Evolutionary conservation across 73 alveolate species (phyloP).

Genomic region (Tetrahymena malaccensis): DNA sequence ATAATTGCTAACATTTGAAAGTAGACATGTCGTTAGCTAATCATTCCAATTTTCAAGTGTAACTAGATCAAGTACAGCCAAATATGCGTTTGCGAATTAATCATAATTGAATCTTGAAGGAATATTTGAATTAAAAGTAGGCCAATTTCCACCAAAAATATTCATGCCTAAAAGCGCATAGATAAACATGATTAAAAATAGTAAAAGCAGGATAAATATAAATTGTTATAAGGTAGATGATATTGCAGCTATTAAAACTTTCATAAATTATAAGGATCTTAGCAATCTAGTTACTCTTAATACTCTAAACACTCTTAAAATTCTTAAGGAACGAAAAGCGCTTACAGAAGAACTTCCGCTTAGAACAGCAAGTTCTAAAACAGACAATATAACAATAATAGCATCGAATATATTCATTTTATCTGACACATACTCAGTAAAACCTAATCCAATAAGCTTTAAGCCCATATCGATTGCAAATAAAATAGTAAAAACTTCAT

Average conservation of each 20-base stretch:
- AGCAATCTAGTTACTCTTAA: constrained; percentile 84
- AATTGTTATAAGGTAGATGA: constrained; percentile 67
- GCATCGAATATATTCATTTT: constrained; percentile 90
- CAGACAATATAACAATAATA: constrained; percentile 68
- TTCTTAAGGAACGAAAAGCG: constrained; percentile 83
- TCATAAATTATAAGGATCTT: constrained; percentile 80
- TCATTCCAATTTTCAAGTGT: constrained; percentile 90
- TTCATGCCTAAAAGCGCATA: constrained; percentile 92
- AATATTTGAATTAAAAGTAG: constrained; percentile 39
- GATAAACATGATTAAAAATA: constrained; percentile 79
- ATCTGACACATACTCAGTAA: constrained; percentile 77
- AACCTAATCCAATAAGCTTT: constrained; percentile 87
- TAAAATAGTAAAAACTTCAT: constrained; percentile 73
- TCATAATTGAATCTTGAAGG: no score
- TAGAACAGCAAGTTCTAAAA: constrained; percentile 69
- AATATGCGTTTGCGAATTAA: constrained; percentile 71
- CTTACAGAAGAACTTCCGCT: constrained; percentile 51
- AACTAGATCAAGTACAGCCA: constrained; percentile 76
- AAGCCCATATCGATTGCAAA: constrained; percentile 84
- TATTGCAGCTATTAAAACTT: constrained; percentile 72
- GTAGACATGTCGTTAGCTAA: constrained; percentile 52
- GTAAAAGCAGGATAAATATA: constrained; percentile 66
- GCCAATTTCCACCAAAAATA: constrained; percentile 72
- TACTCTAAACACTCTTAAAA: constrained; percentile 90
- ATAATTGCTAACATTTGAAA: constrained; percentile 28